A percentile compares a stretch with the other conserved stretches of the same genome.
These are phyloP conservation scores for Phoma sp. DNA, from an alignment of 2,329 filamentous ascomycete genomes.

Conservation along the genomic window DNA sequence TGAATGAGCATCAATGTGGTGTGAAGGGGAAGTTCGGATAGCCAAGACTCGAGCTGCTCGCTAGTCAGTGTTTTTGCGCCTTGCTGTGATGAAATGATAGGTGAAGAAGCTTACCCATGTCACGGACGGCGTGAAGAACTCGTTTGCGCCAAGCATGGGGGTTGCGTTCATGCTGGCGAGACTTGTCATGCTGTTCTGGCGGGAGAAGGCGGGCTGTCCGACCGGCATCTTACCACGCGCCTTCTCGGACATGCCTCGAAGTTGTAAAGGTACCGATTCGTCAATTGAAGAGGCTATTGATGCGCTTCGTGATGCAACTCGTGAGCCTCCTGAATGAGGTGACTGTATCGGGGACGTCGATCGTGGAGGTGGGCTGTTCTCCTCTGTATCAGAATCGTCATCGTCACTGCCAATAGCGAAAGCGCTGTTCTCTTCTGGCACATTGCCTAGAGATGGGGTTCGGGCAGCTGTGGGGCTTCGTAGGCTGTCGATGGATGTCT, in stretches of 20 bases:
- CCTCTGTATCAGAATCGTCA: constrained; percentile 70
- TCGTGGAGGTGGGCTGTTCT: constrained; percentile 52
- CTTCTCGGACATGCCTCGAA: constrained; percentile 96
- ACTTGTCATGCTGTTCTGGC: constrained; percentile 88
- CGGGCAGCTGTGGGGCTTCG: constrained; percentile 67
- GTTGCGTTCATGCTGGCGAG: constrained; percentile 68
- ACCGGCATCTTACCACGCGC: constrained; percentile 95
- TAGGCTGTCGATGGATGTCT: constrained; percentile 72
- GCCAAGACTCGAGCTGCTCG: constrained; percentile 81
- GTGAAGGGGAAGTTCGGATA: constrained; percentile 88
- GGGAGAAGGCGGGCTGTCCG: constrained; percentile 79
- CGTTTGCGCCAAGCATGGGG: constrained; percentile 61
- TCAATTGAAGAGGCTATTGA: constrained; percentile 73
- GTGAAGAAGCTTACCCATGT: constrained; percentile 65
- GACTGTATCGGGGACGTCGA: constrained; percentile 41
- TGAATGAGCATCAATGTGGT: constrained; percentile 81
- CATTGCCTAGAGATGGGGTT: constrained; percentile 66
- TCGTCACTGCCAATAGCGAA: constrained; percentile 87
- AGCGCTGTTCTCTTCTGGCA: constrained; percentile 77
- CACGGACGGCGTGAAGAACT: constrained; percentile 77
- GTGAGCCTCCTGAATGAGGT: constrained; percentile 16
- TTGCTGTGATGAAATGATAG: neutral
- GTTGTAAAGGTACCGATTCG: constrained; percentile 80
- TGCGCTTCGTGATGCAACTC: constrained; percentile 64
- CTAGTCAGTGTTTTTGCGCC: too few relatives aligned